Conservation (phyloP, 768 basidiomycete species). For the Termitomyces heimii region DNA sequence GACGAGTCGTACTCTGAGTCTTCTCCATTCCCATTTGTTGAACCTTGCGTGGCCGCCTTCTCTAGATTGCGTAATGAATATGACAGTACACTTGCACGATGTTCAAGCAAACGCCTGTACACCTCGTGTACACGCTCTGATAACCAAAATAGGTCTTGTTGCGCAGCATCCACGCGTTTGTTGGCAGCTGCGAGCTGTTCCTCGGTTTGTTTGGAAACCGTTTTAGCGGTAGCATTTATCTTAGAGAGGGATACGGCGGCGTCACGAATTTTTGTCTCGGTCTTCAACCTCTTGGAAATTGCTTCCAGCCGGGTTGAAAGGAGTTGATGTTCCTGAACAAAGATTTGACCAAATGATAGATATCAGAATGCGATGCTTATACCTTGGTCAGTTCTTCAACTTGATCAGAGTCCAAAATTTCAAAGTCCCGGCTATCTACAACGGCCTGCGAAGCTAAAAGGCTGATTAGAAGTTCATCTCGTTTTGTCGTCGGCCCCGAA, state of each 20-base stretch:
- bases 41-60: slow-evolving; percentile 27
- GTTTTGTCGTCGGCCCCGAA: slow-evolving; percentile 44
- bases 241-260: slow-evolving; percentile 72
- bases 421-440: slow-evolving; percentile 82
- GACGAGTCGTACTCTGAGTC: slow-evolving; percentile 53
- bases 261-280: slow-evolving; percentile 86
- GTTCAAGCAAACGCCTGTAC: slow-evolving; percentile 63
- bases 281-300: slow-evolving; percentile 64
- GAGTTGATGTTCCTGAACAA: slow-evolving; percentile 65
- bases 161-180: slow-evolving; percentile 60
- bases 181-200: slow-evolving; percentile 74
- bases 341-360: slow-evolving; percentile 2
- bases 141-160: slow-evolving; percentile 66
- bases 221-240: slow-evolving; percentile 56
- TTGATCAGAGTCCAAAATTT: slow-evolving; percentile 57
- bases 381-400: slow-evolving; percentile 50
- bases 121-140: slow-evolving; percentile 62
- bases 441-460: slow-evolving; percentile 91
- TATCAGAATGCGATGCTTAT: slow-evolving; percentile 1
- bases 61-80: slow-evolving; percentile 65
- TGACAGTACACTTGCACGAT: slow-evolving; percentile 78
- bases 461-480: slow-evolving; percentile 85
- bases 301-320: slow-evolving; percentile 62
- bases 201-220: slow-evolving; percentile 55
- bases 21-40: slow-evolving; percentile 21